Evolutionary conservation across 2,329 filamentous ascomycete species (phyloP), one percentile per base, ranked within the genome.

Genomic region (Phaeosphaeriaceae sp.): DNA sequence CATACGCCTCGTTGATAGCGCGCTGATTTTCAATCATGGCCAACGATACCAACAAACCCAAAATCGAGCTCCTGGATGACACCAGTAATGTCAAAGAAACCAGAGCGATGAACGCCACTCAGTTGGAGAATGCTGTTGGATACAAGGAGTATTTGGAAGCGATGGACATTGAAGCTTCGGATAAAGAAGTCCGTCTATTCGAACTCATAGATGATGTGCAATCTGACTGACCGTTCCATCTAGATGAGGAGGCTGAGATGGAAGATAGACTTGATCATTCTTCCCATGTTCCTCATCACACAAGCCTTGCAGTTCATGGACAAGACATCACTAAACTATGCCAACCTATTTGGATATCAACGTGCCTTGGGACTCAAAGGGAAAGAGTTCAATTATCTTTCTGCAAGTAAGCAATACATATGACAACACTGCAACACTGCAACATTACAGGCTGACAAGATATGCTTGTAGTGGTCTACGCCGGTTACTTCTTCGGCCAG

Each of bases 401-500:
- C 70, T 37, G 71, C 68, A 16, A 71, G 23, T 26, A 26, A 3
- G 23, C 11, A 7, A 26, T 11, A 7, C n/a, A n/a, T n/a, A n/a
- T n/a, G n/a, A n/a, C n/a, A n/a, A n/a, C n/a, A n/a, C n/a, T n/a
- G n/a, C n/a, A n/a, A n/a, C n/a, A n/a, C n/a, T n/a, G n/a, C n/a
- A n/a, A n/a, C n/a, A n/a, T n/a, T n/a, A n/a, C n/a, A n/a, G n/a
- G n/a, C n/a, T n/a, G n/a, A n/a, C n/a, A n/a, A n/a, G n/a, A n/a
- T n/a, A n/a, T n/a, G n/a, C n/a, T n/a, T n/a, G 23, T 26, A 26
- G 23, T 75, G 60, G 60, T 75, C 0, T 76, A 75, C 47, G 71
- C 70, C 5, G 72, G 73, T 1, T 76, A 75, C 47, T 76, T 75
- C 64, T 69, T 75, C 45, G 73, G 73, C 2, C 73, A 75, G 39